Evolutionary conservation across 768 basidiomycete species (phyloP), one percentile per base, ranked within the genome.

Genomic region (Suillus weaverae): DNA sequence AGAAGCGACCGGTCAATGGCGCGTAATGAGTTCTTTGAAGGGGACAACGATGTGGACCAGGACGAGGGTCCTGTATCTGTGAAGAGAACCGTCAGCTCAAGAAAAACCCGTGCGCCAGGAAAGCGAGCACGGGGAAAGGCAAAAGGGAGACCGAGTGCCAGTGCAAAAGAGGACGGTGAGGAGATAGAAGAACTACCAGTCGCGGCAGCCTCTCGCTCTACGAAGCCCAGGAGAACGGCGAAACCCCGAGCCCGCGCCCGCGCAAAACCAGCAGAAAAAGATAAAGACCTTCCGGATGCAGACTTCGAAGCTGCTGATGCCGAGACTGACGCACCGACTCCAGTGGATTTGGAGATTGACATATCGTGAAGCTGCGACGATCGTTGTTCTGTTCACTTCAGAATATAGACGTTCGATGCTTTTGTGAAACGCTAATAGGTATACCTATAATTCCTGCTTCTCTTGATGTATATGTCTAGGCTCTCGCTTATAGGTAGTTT

Each of bases 1-100:
- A 78, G 89, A 64, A 72, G 72, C 9, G 89, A 89, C 66, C 80
- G 83, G 20, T 83, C 81, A 59, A 80, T 71, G 36, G 81, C 83
- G 4, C 77, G 84, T 67, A 91, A 89, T 68, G 92, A 93, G 68
- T 91, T 82, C 67, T 95, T 83, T 71, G 91, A 92, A 53, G 88
- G 85, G 6, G 89, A 91, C 32, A 80, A 85, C 53, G 91, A 93
- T 70, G 81, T 85, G 22, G 91, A 92, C 64, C 79, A 72, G 53
- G 80, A 82, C 43, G 70, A 70, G 16, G 54, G 70, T 32, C 80
- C 84, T 56, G 76, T 77, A 35, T 73, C 77, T 26, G 57, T 69
- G 56, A 71, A 65, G 54, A 68, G 72, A 46, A 51, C 65, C 63
- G 13, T 60, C 38, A 8, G 51, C 56, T 41, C 72, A 6, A 67